phyloP scores from a whole-genome alignment of 768 basidiomycete species.

The Flagelloscypha sp. region DNA sequence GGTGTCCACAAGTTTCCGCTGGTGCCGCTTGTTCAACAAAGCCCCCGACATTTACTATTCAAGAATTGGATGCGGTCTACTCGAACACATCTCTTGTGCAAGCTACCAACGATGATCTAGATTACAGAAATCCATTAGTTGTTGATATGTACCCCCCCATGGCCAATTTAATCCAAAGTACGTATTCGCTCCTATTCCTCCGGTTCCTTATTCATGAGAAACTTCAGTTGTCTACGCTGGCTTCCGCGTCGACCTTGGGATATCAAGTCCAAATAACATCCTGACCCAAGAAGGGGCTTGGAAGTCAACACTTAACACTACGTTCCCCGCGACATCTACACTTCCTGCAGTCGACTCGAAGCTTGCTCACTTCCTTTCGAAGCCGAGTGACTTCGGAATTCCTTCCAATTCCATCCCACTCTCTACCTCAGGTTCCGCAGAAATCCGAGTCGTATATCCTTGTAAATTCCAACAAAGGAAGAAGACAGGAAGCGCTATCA shows the following conservation, averaged over 20 bases:
- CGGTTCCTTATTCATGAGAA: too few relatives aligned
- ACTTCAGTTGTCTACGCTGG: constrained; percentile 17
- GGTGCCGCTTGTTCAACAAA: constrained; percentile 12
- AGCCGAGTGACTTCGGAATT: constrained; percentile 12
- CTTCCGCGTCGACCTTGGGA: constrained; percentile 20
- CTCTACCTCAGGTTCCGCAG: constrained; percentile 3
- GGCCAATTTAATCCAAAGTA: constrained; percentile 17
- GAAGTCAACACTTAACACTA: constrained; percentile 6
- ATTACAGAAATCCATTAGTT: constrained; percentile 4
- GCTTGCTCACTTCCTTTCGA: constrained; percentile 16
- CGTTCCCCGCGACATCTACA: constrained; percentile 9
- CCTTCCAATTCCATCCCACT: constrained; percentile 1
- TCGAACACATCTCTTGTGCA: constrained; percentile 3
- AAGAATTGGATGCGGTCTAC: constrained; percentile 9
- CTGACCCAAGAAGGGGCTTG: too few relatives aligned
- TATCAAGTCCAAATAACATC: constrained; percentile 21
- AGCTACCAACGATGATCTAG: constrained; percentile 1
- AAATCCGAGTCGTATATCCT: constrained; percentile 9
- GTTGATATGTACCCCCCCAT: constrained; percentile 9
- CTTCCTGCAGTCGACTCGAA: constrained; percentile 19
- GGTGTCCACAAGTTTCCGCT: too few relatives aligned
- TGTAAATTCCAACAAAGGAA: constrained; percentile 10
- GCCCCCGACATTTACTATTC: constrained; percentile 13
- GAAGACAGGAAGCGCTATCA: constrained; percentile 9
- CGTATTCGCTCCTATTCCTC: too few relatives aligned